Percentiles rank a stretch among this genome's conserved stretches.
Conservation (phyloP, 805 yeast species). For the Starmerella tilneyi region DNA sequence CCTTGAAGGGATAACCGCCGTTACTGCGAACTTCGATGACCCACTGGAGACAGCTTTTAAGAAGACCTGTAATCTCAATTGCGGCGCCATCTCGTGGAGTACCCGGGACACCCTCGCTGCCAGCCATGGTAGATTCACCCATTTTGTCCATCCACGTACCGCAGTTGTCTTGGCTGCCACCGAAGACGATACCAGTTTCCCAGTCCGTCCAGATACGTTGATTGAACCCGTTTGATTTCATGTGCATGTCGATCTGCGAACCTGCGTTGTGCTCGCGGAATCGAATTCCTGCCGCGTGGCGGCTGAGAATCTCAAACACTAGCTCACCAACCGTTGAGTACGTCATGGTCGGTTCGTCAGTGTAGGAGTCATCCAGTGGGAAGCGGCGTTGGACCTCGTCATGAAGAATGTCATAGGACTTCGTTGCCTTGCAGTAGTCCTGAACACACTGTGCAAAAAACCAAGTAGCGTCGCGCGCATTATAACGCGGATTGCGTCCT, state of each 20-base stretch:
- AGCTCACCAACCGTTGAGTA: slow-evolving; percentile 64
- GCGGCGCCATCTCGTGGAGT: slow-evolving; percentile 98
- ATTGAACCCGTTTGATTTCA: slow-evolving; percentile 87
- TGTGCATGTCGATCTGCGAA: slow-evolving; percentile 72
- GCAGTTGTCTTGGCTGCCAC: slow-evolving; percentile 87
- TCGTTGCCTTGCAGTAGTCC: slow-evolving; percentile 60
- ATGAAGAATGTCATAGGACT: slow-evolving; percentile 49
- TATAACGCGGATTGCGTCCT: slow-evolving; percentile 85
- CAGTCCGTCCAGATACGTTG: slow-evolving; percentile 75
- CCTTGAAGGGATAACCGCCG: slow-evolving; percentile 46
- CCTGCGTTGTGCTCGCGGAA: slow-evolving; percentile 97
- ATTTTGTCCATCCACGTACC: slow-evolving; percentile 99
- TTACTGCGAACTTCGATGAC: slow-evolving; percentile 47
- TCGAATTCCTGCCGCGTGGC: slow-evolving; percentile 81
- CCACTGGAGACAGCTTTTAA: slow-evolving; percentile 77
- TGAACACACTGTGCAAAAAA: slow-evolving; percentile 83
- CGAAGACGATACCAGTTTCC: slow-evolving; percentile 76
- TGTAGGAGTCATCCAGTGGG: slow-evolving; percentile 76
- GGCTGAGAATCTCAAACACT: slow-evolving; percentile 66
- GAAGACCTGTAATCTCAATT: slow-evolving; percentile 76
- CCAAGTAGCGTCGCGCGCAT: slow-evolving; percentile 97
- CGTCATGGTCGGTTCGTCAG: slow-evolving; percentile 63
- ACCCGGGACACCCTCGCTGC: slow-evolving; percentile 86
- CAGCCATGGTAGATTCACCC: slow-evolving; percentile 87
- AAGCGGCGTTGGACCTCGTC: slow-evolving; percentile 71